Percentiles rank a stretch among this genome's conserved stretches.
Conservation (phyloP, 495 filamentous ascomycete genomes). For the Sporormia fimetaria region DNA sequence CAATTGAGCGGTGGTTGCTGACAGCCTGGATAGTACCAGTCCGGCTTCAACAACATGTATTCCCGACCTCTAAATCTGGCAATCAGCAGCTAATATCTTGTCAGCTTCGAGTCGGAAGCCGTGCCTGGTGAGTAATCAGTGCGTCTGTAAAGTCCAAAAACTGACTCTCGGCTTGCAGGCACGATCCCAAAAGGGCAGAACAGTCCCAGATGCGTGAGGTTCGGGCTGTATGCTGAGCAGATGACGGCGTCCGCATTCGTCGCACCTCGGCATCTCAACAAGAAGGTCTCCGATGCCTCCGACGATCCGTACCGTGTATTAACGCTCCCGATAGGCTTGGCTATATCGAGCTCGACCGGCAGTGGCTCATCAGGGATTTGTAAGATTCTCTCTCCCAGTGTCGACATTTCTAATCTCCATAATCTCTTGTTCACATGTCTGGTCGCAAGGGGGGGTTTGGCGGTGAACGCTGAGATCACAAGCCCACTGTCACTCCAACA, state of each 20-base stretch:
- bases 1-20: too few species aligned
- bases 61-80: constrained; percentile 18
- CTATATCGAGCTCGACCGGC: constrained; percentile 40
- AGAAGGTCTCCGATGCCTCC: constrained; percentile 32
- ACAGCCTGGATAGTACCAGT: constrained; percentile 38
- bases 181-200: constrained; percentile 42
- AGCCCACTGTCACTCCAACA: not conserved
- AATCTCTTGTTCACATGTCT: too few species aligned
- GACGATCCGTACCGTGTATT: not conserved
- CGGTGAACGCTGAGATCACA: too few species aligned
- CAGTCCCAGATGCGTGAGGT: constrained; percentile 38
- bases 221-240: constrained; percentile 40
- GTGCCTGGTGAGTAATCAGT: constrained; percentile 30
- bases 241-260: constrained; percentile 40
- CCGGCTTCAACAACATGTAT: constrained; percentile 44
- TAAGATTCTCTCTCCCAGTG: constrained; percentile 10
- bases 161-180: constrained; percentile 10
- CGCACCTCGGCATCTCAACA: constrained; percentile 39
- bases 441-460: too few species aligned
- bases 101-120: constrained; percentile 34
- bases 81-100: constrained; percentile 1
- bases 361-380: constrained; percentile 42
- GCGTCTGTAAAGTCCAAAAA: not conserved
- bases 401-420: constrained; percentile 2
- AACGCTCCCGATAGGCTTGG: constrained; percentile 15